Evolutionary conservation across 176 grass and related monocot genomes (phyloP).

Genomic region (Oryza glaberrima): DNA sequence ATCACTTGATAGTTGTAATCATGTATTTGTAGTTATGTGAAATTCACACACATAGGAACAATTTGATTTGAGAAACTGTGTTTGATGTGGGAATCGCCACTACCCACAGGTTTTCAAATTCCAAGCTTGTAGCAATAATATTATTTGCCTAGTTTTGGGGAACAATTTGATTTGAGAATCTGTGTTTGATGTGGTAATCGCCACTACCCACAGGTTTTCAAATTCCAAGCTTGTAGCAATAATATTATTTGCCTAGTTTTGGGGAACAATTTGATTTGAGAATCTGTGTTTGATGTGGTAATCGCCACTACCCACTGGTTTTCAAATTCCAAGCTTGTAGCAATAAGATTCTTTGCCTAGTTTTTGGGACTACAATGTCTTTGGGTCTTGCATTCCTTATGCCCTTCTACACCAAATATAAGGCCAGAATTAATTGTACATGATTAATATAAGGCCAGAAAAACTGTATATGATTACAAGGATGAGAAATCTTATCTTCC

Average conservation of each 20-base stretch:
- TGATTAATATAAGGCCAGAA: too few species aligned
- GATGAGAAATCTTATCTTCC: background rate
- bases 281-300: background rate
- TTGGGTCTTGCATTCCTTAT: constrained; percentile 1
- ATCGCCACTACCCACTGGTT: background rate
- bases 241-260: background rate
- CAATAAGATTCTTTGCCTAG: background rate
- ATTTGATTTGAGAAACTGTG: background rate
- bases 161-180: background rate
- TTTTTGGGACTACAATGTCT: background rate
- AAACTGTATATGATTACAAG: background rate
- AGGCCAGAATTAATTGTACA: too few species aligned
- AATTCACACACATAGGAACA: background rate
- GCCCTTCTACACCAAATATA: background rate
- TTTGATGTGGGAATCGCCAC: background rate
- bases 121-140: background rate
- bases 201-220: background rate
- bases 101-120: background rate
- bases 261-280: background rate
- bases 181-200: background rate
- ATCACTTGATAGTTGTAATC: background rate
- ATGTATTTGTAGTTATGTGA: background rate
- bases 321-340: too few species aligned
- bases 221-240: background rate
- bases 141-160: background rate